Percentiles rank a stretch among this genome's conserved stretches.
phyloP scores from a whole-genome alignment of 2,329 filamentous ascomycete species.

The Aspergillus aculeatinus region DNA sequence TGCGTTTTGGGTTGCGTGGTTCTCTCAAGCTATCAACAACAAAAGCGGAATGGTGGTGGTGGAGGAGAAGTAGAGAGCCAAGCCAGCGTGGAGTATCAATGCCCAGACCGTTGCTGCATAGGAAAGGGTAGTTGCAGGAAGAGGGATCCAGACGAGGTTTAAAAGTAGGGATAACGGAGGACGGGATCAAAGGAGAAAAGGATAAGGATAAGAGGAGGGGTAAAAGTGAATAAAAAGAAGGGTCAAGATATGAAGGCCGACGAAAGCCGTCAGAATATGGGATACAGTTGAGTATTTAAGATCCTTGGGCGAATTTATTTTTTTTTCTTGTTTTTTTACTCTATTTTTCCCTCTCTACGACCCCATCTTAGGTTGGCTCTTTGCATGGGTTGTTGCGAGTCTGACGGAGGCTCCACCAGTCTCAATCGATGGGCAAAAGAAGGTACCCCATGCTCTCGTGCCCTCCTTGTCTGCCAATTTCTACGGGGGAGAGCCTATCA shows the following conservation, averaged over 20 bases:
- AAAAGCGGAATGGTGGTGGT: constrained; percentile 8
- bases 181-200: not conserved
- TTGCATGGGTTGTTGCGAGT: constrained; percentile 1
- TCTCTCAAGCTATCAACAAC: constrained; percentile 20
- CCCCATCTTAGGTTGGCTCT: not conserved
- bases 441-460: constrained; percentile 12
- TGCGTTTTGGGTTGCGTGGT: constrained; percentile 14
- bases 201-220: not conserved
- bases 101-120: constrained; percentile 3
- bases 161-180: too few relatives aligned
- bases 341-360: constrained; percentile 4
- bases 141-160: too few relatives aligned
- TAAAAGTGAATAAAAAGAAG: not conserved
- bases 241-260: not conserved
- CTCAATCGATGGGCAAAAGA: not conserved
- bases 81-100: constrained; percentile 8
- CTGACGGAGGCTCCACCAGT: constrained; percentile 8
- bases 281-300: constrained; percentile 14
- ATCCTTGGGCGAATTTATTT: not conserved
- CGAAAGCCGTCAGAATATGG: constrained; percentile 4
- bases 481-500: constrained; percentile 5
- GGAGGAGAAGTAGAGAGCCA: constrained; percentile 1
- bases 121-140: not conserved
- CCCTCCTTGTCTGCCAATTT: constrained; percentile 4
- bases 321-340: constrained; percentile 2